Evolutionary conservation across 2,329 filamentous ascomycete genomes (phyloP), one percentile per base, ranked within the genome.

Genomic region (Septoria petroselini): DNA sequence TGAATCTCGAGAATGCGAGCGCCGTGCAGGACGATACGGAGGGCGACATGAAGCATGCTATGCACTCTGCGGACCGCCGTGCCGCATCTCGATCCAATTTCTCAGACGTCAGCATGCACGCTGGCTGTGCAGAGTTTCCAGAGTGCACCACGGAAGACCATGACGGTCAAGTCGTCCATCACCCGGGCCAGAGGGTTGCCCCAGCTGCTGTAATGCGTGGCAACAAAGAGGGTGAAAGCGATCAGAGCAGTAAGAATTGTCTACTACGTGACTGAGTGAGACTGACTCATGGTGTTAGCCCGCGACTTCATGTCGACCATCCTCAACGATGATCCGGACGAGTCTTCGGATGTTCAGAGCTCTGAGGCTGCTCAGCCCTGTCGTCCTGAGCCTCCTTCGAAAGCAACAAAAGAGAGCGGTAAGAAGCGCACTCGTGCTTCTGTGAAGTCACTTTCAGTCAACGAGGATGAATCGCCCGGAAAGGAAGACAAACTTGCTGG

Each of bases 71-170:
- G n/a, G 50, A 56, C 25, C 45, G 56, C 34, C 58, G 58, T 30
- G 52, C 29, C 15, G 50, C 50, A 12, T 59, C 61, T 23, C 57
- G 54, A 23, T 58, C 56, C 15, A 54, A 50, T 25, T 19, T 31
- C 43, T 67, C 65, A 3, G 65, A 68, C 41, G 54, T 68, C 50
- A 67, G 64, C 52, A 68, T 68, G 66, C 66, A 68, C 46, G 50
- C 56, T 15, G 49, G 54, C 31, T 68, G 63, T 52, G 54, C 53
- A 6, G 47, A 57, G 30, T 68, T 59, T 33, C 65, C 66, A 9
- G 45, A 37, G 7, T 68, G 65, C 55, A 62, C 58, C 18, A 43
- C 53, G 8, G 62, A 67, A 40, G 62, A 64, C 29, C 52, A 39
- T 18, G 52, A 61, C 12, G 56, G 62, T 21, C 38, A 53, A 12